Conservation (phyloP, 306 rosid species). For the Erythrophleum fordii region DNA sequence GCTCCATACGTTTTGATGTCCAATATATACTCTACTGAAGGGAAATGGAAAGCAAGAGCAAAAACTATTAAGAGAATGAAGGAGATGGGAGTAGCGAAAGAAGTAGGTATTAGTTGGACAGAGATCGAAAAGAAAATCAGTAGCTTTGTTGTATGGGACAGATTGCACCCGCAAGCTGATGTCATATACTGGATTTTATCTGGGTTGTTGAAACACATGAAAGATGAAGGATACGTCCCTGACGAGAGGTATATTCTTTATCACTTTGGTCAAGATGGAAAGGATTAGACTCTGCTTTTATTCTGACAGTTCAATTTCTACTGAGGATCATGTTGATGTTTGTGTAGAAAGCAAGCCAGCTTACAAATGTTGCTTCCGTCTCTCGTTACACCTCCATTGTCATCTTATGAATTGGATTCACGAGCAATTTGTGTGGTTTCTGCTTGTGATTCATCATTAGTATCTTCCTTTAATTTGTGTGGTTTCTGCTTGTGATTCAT, state of each 20-base stretch:
- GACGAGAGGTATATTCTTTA: slow-evolving; percentile 66
- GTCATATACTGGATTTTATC: slow-evolving; percentile 58
- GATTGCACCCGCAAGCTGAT: slow-evolving; percentile 71
- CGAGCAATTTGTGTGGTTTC: not conserved
- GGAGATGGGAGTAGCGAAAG: slow-evolving; percentile 73
- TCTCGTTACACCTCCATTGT: not conserved
- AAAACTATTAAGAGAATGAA: slow-evolving; percentile 75
- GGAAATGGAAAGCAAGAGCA: slow-evolving; percentile 94
- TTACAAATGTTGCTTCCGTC: not conserved
- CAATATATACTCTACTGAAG: slow-evolving; percentile 80
- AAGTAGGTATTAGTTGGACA: slow-evolving; percentile 82
- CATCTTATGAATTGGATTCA: not conserved
- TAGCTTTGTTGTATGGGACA: slow-evolving; percentile 81
- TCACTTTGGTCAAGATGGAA: slow-evolving; percentile 55
- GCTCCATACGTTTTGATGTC: slow-evolving; percentile 80
- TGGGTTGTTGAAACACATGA: slow-evolving; percentile 58
- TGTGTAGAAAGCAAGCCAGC: slow-evolving; percentile 1
- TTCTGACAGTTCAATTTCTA: slow-evolving; percentile 7
- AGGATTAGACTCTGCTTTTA: slow-evolving; percentile 25
- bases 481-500: not conserved
- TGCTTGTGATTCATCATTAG: not conserved
- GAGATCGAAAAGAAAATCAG: slow-evolving; percentile 74
- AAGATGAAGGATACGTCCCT: slow-evolving; percentile 84
- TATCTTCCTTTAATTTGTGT: not conserved
- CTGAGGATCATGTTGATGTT: slow-evolving; percentile 25